These are phyloP conservation scores for Kentomonas sorsogonicus DNA, from an alignment of 208 protist species.

Conservation along the genomic window DNA sequence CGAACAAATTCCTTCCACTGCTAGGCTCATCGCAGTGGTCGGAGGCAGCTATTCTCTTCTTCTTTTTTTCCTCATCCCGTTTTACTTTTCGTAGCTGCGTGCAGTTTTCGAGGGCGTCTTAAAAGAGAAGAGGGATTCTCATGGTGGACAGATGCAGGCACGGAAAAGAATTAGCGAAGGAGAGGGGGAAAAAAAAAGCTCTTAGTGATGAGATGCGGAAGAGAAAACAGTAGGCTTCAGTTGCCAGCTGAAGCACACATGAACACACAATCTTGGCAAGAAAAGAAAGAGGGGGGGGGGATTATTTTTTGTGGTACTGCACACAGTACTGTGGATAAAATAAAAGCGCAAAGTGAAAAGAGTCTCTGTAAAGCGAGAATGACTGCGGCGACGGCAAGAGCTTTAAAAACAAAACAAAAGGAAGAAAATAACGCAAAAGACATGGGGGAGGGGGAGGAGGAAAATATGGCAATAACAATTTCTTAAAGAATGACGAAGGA, in stretches of 20 bases:
- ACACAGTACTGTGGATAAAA: slow-evolving; percentile 11
- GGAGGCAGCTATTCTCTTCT: too few relatives aligned
- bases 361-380: neutral
- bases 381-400: neutral
- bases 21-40: too few relatives aligned
- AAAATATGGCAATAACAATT: neutral
- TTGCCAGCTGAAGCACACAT: too few relatives aligned
- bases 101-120: too few relatives aligned
- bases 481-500: neutral
- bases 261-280: too few relatives aligned
- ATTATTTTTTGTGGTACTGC: neutral
- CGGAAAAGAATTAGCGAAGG: too few relatives aligned
- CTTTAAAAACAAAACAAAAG: slow-evolving; percentile 11
- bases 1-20: neutral
- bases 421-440: slow-evolving; percentile 1
- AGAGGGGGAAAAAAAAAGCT: too few relatives aligned
- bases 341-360: slow-evolving; percentile 3
- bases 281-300: slow-evolving; percentile 1
- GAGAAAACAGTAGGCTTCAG: too few relatives aligned
- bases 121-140: too few relatives aligned
- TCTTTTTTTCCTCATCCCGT: too few relatives aligned
- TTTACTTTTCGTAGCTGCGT: too few relatives aligned
- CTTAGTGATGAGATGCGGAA: neutral
- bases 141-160: too few relatives aligned
- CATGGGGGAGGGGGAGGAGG: neutral